Evolutionary conservation across 2,329 filamentous ascomycete genomes (phyloP), one percentile per base, ranked within the genome.

Genomic region (Lasiodiplodia sp.): DNA sequence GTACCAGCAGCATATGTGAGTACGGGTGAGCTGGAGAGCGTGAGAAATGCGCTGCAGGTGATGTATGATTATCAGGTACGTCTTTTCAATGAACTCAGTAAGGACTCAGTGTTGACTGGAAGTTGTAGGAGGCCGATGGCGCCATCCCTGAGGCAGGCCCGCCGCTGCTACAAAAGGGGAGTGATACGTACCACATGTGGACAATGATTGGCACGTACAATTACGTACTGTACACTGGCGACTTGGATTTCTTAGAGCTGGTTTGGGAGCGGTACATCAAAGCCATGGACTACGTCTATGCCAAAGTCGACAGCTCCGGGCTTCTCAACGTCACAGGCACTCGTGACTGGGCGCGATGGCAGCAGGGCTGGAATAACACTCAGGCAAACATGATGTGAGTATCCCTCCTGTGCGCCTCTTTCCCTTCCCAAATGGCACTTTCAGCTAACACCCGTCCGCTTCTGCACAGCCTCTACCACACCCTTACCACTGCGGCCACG

Each of bases 171-270:
- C 75, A 79, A 67, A 75, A 79, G 21, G 31, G 57, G 6, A n/a
- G 74, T 77, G 56, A 62, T 25, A 68, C 87, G 0, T 89, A 89
- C 71, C 87, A 89, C 70, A 74, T 85, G 0, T 84, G 85, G 71
- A 83, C 79, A 2, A 71, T 86, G 53, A 81, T 84, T 23, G 83
- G 81, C 7, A 76, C 83, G 0, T 78, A 80, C 4, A 81, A 84
- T 69, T 81, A 84, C 68, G 83, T 83, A 68, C 74, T 58, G 6
- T 74, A 72, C 64, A 70, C 79, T 67, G 79, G 79, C 1, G 78
- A 85, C 51, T 71, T 78, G 2, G 67, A 71, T 0, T 86, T 81
- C 71, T 73, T 85, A 0, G 63, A 74, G 4, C 72, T 71, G 1
- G 77, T 82, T 16, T 85, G 84, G 84, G 68, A 73, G 5, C 74